Evolutionary conservation across 306 rosid species (phyloP), one percentile per base, ranked within the genome.

Genomic region (Dryas octopetala): DNA sequence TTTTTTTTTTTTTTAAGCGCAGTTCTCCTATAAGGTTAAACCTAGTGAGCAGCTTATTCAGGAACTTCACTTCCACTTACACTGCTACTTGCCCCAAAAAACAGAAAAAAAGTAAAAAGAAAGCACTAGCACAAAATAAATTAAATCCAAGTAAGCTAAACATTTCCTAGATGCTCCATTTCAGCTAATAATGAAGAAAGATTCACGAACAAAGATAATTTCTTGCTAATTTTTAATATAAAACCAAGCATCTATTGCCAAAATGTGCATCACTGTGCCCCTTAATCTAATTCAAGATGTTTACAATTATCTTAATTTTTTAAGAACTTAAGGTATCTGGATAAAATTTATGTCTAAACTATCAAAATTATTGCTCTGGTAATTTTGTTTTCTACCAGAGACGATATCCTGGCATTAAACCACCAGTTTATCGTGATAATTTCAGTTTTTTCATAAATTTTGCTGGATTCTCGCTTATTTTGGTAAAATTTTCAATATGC

Each of bases 21-120:
- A n/a, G 51, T 64, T 44, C 32, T 9, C 53, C 53, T 17, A 10
- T 63, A 23, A 23, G 23, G 0, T 0, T 23, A 23, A 0, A 16
- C 58, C 58, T 16, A 49, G 17, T 50, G 46, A 68, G 60, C 50
- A 40, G 60, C 73, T 68, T 38, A 38, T 4, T 16, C 32, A 52
- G n/a, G 62, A 51, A 69, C 73, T 52, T 53, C 48, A 38, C 15
- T 69, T 69, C 28, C 46, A 8, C 73, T 47, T 26, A 26, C 63
- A 26, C 63, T 53, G 26, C 59, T 53, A 53, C 59, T 53, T 53
- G 7, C 58, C 58, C 58, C 19, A 0, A 16, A 53, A 6, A 53
- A 32, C 1, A 53, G 5, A 6, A 53, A 6, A 53, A 53, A 16
- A 6, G 26, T 16, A 57, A 8, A 57, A 57, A 57, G 32, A 57